These are phyloP conservation scores for Arachnomyces sp. DNA, from an alignment of 2,329 filamentous ascomycete species.

Conservation along the genomic window DNA sequence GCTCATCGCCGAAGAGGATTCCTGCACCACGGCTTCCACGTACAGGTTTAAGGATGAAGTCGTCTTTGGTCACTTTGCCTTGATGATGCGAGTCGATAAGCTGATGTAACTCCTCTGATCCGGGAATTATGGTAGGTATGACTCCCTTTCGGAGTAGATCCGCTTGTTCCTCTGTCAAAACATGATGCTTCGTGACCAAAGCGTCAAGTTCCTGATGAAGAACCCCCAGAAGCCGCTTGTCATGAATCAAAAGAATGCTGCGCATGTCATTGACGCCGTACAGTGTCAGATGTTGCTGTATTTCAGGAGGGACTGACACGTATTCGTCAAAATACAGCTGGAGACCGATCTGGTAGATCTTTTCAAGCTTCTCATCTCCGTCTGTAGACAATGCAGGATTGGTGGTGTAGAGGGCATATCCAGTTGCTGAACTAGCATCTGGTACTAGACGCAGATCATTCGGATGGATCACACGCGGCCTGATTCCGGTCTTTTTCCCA, in stretches of 20 bases:
- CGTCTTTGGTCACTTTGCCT: too few species aligned
- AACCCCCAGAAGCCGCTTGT: constrained; percentile 28
- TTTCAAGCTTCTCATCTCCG: constrained; percentile 14
- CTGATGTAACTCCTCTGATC: constrained; percentile 15
- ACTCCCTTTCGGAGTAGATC: constrained; percentile 15
- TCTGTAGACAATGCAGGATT: constrained; percentile 7
- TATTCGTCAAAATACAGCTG: constrained; percentile 25
- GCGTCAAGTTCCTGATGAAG: constrained; percentile 19
- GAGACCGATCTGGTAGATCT: constrained; percentile 21
- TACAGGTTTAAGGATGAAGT: constrained; percentile 20
- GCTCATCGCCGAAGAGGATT: constrained; percentile 18
- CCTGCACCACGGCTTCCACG: constrained; percentile 17
- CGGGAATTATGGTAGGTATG: constrained; percentile 17
- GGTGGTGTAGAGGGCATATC: constrained; percentile 25
- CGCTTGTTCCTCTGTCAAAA: constrained; percentile 16
- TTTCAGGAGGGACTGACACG: constrained; percentile 12
- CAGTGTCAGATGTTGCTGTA: constrained; percentile 18
- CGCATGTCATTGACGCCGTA: constrained; percentile 27
- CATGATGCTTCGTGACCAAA: constrained; percentile 12
- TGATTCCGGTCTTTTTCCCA: constrained; percentile 21
- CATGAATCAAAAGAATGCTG: constrained; percentile 22
- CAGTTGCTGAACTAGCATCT: constrained; percentile 14
- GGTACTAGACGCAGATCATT: constrained; percentile 27
- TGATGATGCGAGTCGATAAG: too few species aligned
- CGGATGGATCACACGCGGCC: constrained; percentile 28